Evolutionary conservation across 192 early-diverging fungal species (phyloP).

Genomic region (Podila epicladia): DNA sequence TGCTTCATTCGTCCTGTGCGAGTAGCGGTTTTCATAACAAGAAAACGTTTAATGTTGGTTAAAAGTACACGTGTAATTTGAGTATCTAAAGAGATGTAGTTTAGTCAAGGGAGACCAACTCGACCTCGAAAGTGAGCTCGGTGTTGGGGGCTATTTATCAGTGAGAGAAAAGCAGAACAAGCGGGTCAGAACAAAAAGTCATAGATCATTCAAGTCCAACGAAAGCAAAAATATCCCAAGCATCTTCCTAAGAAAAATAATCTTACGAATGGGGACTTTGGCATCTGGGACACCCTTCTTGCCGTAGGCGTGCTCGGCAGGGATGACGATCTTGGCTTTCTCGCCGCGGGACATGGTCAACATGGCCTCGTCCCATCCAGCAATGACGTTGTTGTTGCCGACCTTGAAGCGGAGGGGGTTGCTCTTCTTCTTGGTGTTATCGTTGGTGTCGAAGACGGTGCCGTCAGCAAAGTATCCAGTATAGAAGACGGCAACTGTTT

Average conservation of each 20-base stretch:
- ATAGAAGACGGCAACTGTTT: conserved; percentile 61
- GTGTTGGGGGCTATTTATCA: conserved; percentile 56
- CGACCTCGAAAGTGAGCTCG: conserved; percentile 71
- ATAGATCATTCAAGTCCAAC: background rate
- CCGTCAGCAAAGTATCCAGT: conserved; percentile 78
- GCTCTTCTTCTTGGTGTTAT: conserved; percentile 69
- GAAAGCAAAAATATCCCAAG: background rate
- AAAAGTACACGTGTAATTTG: no score
- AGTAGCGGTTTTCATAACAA: no score
- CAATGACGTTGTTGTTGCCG: conserved; percentile 67
- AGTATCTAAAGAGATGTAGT: background rate
- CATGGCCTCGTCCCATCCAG: conserved; percentile 80
- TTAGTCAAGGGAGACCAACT: conserved; percentile 63
- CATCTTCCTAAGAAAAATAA: background rate
- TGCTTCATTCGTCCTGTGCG: no score
- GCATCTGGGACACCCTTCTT: conserved; percentile 62
- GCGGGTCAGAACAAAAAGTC: background rate
- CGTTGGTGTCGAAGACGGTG: conserved; percentile 76
- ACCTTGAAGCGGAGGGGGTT: conserved; percentile 76
- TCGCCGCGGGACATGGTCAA: conserved; percentile 74
- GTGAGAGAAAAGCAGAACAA: background rate
- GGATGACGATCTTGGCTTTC: conserved; percentile 67
- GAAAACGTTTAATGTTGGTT: no score
- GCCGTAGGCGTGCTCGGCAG: conserved; percentile 73
- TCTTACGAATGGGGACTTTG: conserved; percentile 59